phyloP scores from a whole-genome alignment of 176 grass and related monocot species.

The Oropetium thomaeum region DNA sequence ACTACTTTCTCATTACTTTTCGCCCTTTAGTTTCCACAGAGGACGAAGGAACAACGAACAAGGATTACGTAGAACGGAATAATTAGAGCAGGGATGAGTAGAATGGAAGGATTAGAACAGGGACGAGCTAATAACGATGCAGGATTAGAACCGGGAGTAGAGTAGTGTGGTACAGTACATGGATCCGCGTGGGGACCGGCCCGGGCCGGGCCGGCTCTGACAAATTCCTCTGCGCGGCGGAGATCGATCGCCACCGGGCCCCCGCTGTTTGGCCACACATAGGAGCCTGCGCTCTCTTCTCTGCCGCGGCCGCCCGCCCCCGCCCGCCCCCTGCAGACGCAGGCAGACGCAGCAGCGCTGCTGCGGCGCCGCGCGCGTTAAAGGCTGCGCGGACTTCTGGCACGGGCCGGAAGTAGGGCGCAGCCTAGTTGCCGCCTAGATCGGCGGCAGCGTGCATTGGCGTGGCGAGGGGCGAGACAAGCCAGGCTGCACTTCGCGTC shows the following conservation, averaged over 20 bases:
- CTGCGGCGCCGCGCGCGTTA: conserved; percentile 12
- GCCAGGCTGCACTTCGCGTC: not conserved
- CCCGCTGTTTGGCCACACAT: not conserved
- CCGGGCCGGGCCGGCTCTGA: conserved; percentile 33
- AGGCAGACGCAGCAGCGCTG: too few species aligned
- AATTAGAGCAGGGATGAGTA: not conserved
- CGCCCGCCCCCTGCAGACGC: not conserved
- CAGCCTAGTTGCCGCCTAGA: conserved; percentile 9
- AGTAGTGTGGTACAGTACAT: too few species aligned
- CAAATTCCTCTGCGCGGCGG: conserved; percentile 44
- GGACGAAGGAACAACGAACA: too few species aligned
- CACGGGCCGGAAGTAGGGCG: not conserved
- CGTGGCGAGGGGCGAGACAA: not conserved
- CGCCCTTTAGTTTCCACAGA: not conserved
- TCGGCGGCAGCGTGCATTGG: not conserved
- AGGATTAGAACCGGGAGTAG: too few species aligned
- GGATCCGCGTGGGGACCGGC: conserved; percentile 43
- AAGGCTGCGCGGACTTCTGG: conserved; percentile 12
- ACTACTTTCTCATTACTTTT: conserved; percentile 14
- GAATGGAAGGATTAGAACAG: not conserved
- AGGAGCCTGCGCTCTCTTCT: not conserved
- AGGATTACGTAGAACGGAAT: too few species aligned
- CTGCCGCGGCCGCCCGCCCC: conserved; percentile 32
- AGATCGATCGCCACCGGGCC: conserved; percentile 22
- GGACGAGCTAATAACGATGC: too few species aligned